Evolutionary conservation across 805 yeast genomes (phyloP), one percentile per base, ranked within the genome.

Genomic region (Torulaspora gathmanii): DNA sequence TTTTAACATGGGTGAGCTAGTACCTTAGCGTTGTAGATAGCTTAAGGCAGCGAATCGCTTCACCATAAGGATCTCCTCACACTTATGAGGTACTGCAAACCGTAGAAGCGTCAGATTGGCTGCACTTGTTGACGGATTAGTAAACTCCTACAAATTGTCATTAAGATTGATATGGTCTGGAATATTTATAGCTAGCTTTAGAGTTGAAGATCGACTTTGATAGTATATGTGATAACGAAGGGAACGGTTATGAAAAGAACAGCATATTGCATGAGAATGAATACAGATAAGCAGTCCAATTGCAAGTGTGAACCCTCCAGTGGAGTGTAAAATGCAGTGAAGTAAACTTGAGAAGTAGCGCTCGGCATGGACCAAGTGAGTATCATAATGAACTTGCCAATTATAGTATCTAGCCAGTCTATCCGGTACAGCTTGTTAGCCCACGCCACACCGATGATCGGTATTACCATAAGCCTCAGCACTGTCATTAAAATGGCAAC

Each of bases 281-380:
- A 72, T 9, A 85, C 71, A 0, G 95, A 89, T 45, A 89, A 70
- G 58, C 91, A 83, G 57, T 89, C 95, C 80, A 88, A 79, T 63
- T 87, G 90, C 3, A 54, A 19, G 34, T 70, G 73, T 1, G 68
- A 67, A 3, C 72, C 73, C 3, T 69, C 72, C 5, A 83, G 78
- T 13, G 93, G 95, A 1, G 90, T 81, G 64, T 83, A 86, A 58
- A 87, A 81, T 2, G 96, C 91, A 2, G 98, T 90, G 53, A 90
- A 74, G 64, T 89, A 91, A 12, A 91, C 82, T 57, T 88, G 82
- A 0, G 93, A 75, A 0, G 97, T 91, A 0, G 96, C 95, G 41
- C 86, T 82, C 0, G 98, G 98, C 47, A 87, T 75, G 0, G 91
- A 83, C 62, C 81, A 85, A 10, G 82, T 79, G 25, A 90, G 70